Percentiles rank a stretch among this genome's conserved stretches.
Evolutionary conservation across 257 asterid genomes (phyloP).

Genomic region (Orobanche coerulescens): DNA sequence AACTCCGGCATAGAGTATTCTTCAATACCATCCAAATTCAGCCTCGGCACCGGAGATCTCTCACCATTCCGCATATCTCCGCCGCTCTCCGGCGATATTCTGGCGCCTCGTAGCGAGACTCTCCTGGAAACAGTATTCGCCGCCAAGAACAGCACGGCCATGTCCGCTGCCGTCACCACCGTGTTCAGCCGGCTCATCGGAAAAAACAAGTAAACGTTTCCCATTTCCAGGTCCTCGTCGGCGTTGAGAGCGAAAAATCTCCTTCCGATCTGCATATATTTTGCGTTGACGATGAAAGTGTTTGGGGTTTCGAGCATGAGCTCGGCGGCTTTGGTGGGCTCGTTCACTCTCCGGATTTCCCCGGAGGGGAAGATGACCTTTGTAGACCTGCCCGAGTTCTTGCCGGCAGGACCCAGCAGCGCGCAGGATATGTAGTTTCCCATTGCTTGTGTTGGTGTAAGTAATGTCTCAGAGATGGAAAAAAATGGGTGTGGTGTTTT

Average conservation of each 20-base stretch:
- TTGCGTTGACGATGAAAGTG: constrained; percentile 46
- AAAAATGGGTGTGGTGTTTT: neutral
- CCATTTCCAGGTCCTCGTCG: constrained; percentile 76
- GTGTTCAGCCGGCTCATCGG: constrained; percentile 67
- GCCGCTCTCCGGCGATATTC: constrained; percentile 50
- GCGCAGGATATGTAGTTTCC: constrained; percentile 46
- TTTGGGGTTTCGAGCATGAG: constrained; percentile 53
- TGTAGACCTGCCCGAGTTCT: constrained; percentile 21
- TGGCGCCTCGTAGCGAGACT: constrained; percentile 27
- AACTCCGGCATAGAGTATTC: constrained; percentile 48
- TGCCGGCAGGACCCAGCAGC: constrained; percentile 25
- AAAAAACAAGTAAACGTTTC: constrained; percentile 52
- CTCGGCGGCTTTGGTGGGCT: constrained; percentile 47
- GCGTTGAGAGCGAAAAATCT: constrained; percentile 67
- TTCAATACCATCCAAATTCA: constrained; percentile 58
- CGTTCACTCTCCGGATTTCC: constrained; percentile 33
- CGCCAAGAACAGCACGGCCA: constrained; percentile 56
- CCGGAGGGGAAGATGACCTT: constrained; percentile 56
- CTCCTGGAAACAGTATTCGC: constrained; percentile 51
- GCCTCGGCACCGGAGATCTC: constrained; percentile 28
- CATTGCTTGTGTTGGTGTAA: no score
- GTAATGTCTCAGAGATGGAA: no score
- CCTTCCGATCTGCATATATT: constrained; percentile 56
- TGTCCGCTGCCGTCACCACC: constrained; percentile 55
- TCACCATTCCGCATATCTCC: constrained; percentile 21